Base-by-base conservation (phyloP, 352 stramenopile species). In the Halophytophthora polymorphica region DNA sequence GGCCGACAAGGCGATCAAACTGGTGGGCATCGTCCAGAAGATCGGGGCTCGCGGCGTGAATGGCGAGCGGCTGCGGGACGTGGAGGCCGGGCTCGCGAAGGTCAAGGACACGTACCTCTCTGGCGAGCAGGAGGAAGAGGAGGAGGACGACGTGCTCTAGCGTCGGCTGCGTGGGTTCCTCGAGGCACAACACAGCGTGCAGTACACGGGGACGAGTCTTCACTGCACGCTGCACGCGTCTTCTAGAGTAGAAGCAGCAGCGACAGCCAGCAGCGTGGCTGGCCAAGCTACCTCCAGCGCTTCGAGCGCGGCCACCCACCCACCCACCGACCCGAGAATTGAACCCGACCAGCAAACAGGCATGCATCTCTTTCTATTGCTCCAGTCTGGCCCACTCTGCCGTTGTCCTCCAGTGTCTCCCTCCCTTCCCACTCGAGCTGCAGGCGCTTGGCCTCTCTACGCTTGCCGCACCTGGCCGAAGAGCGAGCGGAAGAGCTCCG, bases 121-220 rank as follows among this genome's bases (percentile, higher is more conserved):
- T 47, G 76, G 64, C 11, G 66, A 88, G 47, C 66, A 89, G 48
- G 82, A 91, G 47, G 79, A 86, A 21, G 81, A 92, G 50, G 84
- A 95, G 51, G 84, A 95, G 49, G 84, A 93, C 52, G 84, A 95
- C 61, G 82, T 95, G 49, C 60, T 95, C 50, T 95, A 88, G 66
- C 48, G 25, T 36, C 35, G n/a, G 33, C 13, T 31, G 45, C 39
- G 21, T 18, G 35, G 25, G 23, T 19, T 55, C 34, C 51, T 53
- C 12, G 29, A 39, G 45, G 46, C 31, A 28, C 34, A 56, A 55
- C 58, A 49, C 44, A 49, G 55, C 10, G 35, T 54, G 43, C 35
- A 43, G 47, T 31, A 51, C 31, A 23, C n/a, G 43, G 45, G n/a
- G 17, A 3, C 13, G 19, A 36, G n/a, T 19, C 14, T 17, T 38